These are phyloP conservation scores for Heliocybe sulcata DNA, from an alignment of 1,284 basidiomycete genomes.

Conservation along the genomic window DNA sequence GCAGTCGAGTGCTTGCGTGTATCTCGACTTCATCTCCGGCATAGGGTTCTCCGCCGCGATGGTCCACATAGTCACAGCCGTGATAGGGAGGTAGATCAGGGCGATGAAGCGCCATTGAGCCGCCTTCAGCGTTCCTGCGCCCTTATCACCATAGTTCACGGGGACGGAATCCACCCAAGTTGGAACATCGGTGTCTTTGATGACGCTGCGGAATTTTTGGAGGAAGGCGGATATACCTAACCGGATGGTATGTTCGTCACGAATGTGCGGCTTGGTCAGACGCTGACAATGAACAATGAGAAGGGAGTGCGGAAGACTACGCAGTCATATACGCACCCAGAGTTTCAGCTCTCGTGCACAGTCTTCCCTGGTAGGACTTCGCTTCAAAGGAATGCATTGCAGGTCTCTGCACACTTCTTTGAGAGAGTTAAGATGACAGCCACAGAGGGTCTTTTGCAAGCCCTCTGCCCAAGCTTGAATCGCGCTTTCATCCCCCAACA, in stretches of 20 bases:
- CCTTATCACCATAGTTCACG: constrained; percentile 20
- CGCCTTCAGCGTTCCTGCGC: constrained; percentile 25
- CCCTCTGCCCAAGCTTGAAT: background rate
- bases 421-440: too few relatives aligned
- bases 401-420: too few relatives aligned
- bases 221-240: background rate
- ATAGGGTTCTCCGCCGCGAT: background rate
- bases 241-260: too few relatives aligned
- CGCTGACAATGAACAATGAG: background rate
- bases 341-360: too few relatives aligned
- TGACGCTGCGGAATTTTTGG: constrained; percentile 9
- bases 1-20: constrained; percentile 7
- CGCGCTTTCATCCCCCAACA: background rate
- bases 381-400: too few relatives aligned
- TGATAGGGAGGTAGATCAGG: constrained; percentile 23
- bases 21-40: background rate
- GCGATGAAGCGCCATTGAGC: constrained; percentile 26
- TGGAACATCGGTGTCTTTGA: constrained; percentile 18
- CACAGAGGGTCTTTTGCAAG: too few relatives aligned
- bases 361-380: too few relatives aligned
- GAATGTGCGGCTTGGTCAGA: background rate
- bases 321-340: too few relatives aligned
- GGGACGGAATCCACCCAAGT: constrained; percentile 25
- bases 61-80: constrained; percentile 14
- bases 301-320: background rate